Evolutionary conservation across 2,329 filamentous ascomycete species (phyloP).

Genomic region (Fusarium clavum): DNA sequence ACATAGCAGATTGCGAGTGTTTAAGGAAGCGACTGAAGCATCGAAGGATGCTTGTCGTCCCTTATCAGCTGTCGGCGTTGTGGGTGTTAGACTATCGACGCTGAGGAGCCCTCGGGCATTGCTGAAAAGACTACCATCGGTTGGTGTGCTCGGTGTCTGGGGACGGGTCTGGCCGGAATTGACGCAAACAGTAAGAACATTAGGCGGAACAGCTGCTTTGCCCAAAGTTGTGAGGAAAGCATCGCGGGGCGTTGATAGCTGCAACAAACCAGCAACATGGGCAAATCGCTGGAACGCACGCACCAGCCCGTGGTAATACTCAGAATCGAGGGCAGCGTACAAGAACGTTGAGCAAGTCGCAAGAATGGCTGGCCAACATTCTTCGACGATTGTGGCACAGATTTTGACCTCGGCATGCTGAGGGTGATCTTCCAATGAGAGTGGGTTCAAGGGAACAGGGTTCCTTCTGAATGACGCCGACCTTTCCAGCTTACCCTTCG

Average conservation of each 20-base stretch:
- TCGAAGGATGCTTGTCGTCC: conserved; percentile 71
- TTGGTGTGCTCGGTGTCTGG: conserved; percentile 57
- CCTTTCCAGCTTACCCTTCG: conserved; percentile 62
- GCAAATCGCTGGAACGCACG: conserved; percentile 95
- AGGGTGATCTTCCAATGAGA: conserved; percentile 79
- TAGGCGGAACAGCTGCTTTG: conserved; percentile 91
- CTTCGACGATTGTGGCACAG: conserved; percentile 85
- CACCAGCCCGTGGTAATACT: conserved; percentile 93
- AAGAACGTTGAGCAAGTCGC: conserved; percentile 96
- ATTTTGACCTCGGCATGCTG: conserved; percentile 77
- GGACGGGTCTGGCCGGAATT: conserved; percentile 61
- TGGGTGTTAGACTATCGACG: conserved; percentile 75
- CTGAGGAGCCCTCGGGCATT: conserved; percentile 80
- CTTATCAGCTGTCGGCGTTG: conserved; percentile 67
- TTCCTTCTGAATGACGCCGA: conserved; percentile 78
- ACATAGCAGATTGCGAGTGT: conserved; percentile 90
- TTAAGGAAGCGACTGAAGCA: conserved; percentile 68
- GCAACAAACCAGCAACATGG: conserved; percentile 90
- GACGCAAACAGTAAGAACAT: conserved; percentile 72
- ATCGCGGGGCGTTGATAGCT: conserved; percentile 87
- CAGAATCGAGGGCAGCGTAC: conserved; percentile 89
- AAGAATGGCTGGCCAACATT: conserved; percentile 95
- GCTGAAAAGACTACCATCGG: conserved; percentile 71
- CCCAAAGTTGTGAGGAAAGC: conserved; percentile 94
- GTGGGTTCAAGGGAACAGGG: conserved; percentile 84